phyloP scores from a whole-genome alignment of 2,329 filamentous ascomycete genomes.

The Paecilomyces variotii region DNA sequence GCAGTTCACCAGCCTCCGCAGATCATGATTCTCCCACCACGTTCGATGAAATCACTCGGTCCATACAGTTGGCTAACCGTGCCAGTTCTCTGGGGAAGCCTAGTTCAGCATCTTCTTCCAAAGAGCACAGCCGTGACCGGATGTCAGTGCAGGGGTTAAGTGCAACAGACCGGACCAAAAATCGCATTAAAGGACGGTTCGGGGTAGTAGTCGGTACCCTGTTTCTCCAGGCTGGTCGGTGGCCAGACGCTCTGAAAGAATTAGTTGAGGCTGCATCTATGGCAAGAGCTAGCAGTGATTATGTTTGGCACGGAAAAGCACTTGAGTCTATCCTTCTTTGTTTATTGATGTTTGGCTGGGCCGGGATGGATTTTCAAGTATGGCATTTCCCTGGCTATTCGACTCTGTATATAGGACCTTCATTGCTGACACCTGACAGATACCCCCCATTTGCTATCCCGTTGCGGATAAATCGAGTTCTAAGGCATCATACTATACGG shows the following conservation, averaged over 20 bases:
- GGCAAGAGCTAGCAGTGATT: conserved; percentile 74
- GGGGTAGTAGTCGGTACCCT: conserved; percentile 75
- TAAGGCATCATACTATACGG: conserved; percentile 32
- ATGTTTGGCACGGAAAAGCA: conserved; percentile 96
- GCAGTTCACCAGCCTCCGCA: conserved; percentile 26
- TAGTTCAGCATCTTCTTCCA: conserved; percentile 35
- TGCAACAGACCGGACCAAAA: conserved; percentile 67
- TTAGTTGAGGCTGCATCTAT: conserved; percentile 70
- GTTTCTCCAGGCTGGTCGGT: conserved; percentile 81
- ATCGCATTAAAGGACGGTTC: conserved; percentile 71
- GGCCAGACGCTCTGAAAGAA: conserved; percentile 80
- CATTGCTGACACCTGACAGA: conserved; percentile 25
- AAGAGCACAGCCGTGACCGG: conserved; percentile 52
- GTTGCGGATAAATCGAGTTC: conserved; percentile 40
- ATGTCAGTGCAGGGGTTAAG: conserved; percentile 62
- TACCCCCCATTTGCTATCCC: conserved; percentile 47
- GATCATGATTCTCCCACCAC: conserved; percentile 43
- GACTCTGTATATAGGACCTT: background rate
- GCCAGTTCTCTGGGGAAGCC: conserved; percentile 31
- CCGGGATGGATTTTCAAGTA: conserved; percentile 64
- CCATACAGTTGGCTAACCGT: conserved; percentile 31
- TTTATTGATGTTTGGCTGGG: conserved; percentile 76
- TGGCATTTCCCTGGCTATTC: conserved; percentile 1
- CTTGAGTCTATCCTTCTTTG: conserved; percentile 80
- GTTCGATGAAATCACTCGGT: conserved; percentile 45